Base-by-base conservation (phyloP, 139 green algal genomes). In the Astrephomene gubernaculifera region DNA sequence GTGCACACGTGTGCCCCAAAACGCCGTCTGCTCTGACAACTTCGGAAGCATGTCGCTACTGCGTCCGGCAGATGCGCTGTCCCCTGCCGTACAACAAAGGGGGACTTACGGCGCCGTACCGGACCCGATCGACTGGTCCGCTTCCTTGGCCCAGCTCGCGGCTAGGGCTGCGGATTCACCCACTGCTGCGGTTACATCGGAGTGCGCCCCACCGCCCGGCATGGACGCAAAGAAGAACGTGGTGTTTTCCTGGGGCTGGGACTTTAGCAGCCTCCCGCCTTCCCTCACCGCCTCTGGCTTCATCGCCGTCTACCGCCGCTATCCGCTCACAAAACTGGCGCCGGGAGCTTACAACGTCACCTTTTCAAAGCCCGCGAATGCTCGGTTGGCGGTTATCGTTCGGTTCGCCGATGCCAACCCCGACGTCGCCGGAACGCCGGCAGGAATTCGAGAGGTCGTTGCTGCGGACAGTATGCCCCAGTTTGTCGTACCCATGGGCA, bases 271-370 rank as follows among this genome's bases (percentile, higher is more conserved):
- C 19, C 78, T 84, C 41, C 78, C 78, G 19, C 63, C 61, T 31
- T 74, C 60, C 63, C 78, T 84, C 7, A 27, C 78, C 21, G 9
- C 21, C 25, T 43, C 17, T 43, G 78, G 78, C 31, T 74, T 84
- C 31, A 43, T 84, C 43, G 78, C 78, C n/a, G 78, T 84, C 4
- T 65, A 31, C 43, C 78, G 78, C 43, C 78, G 78, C 60, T 84
- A 75, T 44, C 78, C 78, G 5, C 41, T 74, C 9, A 49, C 43
- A 1, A 60, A n/a, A 14, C 35, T 84, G 78, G 3, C 4, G 4
- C 63, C 78, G 31, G 78, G 78, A 22, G 49, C 10, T 44, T 84
- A 84, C 60, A 29, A 2, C 27, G 57, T 84, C 31, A 31, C 0
- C 12, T 41, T 84, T 7, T 6, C 12, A 4, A 71, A 43, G 54